Base-by-base conservation (phyloP, 2,329 filamentous ascomycete species). In the Remersonia thermophila region DNA sequence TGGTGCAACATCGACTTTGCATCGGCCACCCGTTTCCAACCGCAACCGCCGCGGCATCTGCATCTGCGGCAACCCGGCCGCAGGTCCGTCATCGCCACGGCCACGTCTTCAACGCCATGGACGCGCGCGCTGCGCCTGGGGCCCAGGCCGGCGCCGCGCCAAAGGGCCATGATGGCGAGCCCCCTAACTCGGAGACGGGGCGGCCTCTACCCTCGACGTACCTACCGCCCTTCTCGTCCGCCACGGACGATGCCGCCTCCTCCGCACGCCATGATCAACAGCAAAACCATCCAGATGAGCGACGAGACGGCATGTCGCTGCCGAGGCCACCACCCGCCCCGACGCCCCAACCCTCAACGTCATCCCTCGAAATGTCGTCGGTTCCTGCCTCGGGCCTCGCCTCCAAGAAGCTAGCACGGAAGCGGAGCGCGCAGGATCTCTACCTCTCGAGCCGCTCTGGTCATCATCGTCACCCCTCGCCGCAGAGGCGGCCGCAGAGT, bases 351-450 rank as follows among this genome's bases (percentile, higher is more conserved):
- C 30, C 29, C 3, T 28, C 28, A 11, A 9, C 5, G 5, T 23
- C 20, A 5, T 23, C 20, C 9, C 27, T 30, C 12, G 33, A 37
- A 7, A 13, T 25, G 14, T 15, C 32, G 8, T 17, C 26, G 11
- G 30, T n/a, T 10, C 13, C 32, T 27, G 37, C 40, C 15, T 39
- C 38, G 0, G 26, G 18, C 6, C 41, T 30, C 1, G 30, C 27
- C 13, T 34, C 47, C 25, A 45, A 50, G 29, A 44, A 30, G 3
- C 31, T 48, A 37, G 43, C 43, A 9, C 44, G 39, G 28, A 46
- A 45, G 14, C 36, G 47, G 30, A 49, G 48, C 43, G 40, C 31
- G 26, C 49, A 51, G 18, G 42, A 45, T 34, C 26, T 50, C 26
- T 43, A 44, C 37, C 35, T 36, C 31, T 14, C 5, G 37, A 40